Evolutionary conservation across 306 rosid species (phyloP).

Genomic region (Corylus heterophylla): DNA sequence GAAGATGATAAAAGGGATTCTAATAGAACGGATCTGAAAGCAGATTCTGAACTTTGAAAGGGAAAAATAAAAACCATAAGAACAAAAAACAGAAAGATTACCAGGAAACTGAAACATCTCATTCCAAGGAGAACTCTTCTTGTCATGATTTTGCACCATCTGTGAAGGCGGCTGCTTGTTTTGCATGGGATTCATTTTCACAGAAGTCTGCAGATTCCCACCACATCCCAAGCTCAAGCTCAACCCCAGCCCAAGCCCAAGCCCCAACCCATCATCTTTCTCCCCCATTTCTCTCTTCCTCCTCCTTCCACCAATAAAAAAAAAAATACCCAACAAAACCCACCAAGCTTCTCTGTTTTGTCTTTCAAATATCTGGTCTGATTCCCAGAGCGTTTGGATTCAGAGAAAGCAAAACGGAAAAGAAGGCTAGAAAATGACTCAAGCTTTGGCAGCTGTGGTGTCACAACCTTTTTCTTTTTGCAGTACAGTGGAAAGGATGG

Average conservation of each 20-base stretch:
- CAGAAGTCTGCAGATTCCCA: constrained; percentile 27
- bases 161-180: constrained; percentile 33
- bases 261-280: constrained; percentile 51
- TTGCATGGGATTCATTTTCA: constrained; percentile 40
- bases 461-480: constrained; percentile 45
- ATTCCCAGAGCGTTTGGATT: constrained; percentile 26
- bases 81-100: not conserved
- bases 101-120: constrained; percentile 58
- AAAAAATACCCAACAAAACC: not conserved
- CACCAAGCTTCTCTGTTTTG: not conserved
- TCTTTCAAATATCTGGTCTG: not conserved
- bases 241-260: constrained; percentile 42
- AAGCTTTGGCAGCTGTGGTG: constrained; percentile 25
- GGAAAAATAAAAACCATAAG: not conserved
- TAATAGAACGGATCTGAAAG: not conserved
- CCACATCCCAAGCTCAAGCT: constrained; percentile 54
- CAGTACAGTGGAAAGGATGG: constrained; percentile 48
- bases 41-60: not conserved
- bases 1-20: not conserved
- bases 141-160: constrained; percentile 34
- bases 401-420: constrained; percentile 32
- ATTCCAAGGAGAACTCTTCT: constrained; percentile 38
- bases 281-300: constrained; percentile 44
- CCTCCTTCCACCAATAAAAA: not conserved
- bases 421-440: constrained; percentile 28